Base-by-base conservation (phyloP, 345 rosid genomes). In the Pistacia vera region DNA sequence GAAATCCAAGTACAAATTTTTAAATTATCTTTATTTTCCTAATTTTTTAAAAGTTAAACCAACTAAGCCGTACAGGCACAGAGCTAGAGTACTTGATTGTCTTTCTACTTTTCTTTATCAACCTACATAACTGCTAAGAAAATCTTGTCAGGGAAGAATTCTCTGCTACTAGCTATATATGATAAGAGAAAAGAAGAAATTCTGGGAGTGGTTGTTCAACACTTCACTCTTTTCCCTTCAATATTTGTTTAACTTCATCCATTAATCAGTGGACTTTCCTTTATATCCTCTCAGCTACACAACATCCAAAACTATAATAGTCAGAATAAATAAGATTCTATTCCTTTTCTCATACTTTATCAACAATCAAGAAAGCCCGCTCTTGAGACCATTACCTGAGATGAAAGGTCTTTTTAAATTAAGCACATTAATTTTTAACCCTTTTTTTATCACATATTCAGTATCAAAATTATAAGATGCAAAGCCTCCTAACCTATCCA, bases 401-500 rank as follows among this genome's bases (percentile, higher is more conserved):
- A 41, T 41, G 46, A 8, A 5, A 41, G 46, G 8, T 41, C 2
- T 11, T 11, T 14, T 51, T 12, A 2, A 51, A 51, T 4, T 51
- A 51, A 51, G 55, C 17, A 14, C 55, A 10, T 51, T 2, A 51
- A 12, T 12, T 51, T 41, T 51, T 51, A 51, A 51, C 13, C 3
- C 1, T 3, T 54, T 54, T 14, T 54, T 17, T 51, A 20, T 66
- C 48, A 22, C 20, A 6, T 49, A 12, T 66, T 14, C n/a, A 6
- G 58, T 11, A 17, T 61, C 75, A 72, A 16, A 58, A 58, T 59
- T 35, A 28, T 35, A 13, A 70, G 18, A 70, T 71, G 28, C n/a
- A 41, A 71, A 22, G 25, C 63, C 52, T 55, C 33, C 33, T 30
- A 30, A 30, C 33, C 33, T 28, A 25, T 58, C 28, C 63, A 25